Conservation (phyloP, 2,329 filamentous ascomycete genomes). For the Colletotrichum sp. region DNA sequence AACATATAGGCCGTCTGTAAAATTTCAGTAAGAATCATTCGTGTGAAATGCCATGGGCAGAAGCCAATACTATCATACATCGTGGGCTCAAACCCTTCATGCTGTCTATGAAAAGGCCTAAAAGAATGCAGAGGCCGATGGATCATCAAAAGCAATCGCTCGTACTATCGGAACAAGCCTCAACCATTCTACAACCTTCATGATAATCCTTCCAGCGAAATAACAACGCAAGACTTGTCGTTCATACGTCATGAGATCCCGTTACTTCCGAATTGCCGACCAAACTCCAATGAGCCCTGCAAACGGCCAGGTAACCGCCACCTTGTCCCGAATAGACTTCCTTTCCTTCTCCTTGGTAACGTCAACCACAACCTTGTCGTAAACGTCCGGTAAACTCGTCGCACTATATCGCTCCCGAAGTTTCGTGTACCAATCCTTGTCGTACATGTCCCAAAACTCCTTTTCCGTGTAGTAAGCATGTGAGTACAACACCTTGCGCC, state of each 20-base stretch:
- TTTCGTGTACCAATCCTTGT: conserved; percentile 62
- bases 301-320: conserved; percentile 19
- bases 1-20: background rate
- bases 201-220: background rate
- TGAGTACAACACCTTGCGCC: conserved; percentile 75
- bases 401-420: conserved; percentile 64
- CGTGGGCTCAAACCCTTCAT: background rate
- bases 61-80: background rate
- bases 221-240: background rate
- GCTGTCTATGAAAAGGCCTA: background rate
- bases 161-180: background rate
- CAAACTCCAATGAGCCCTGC: conserved; percentile 19
- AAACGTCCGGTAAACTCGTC: conserved; percentile 64
- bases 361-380: conserved; percentile 67
- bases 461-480: conserved; percentile 71
- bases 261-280: conserved; percentile 16
- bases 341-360: background rate
- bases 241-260: background rate
- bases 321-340: background rate
- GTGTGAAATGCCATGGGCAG: background rate
- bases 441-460: conserved; percentile 72
- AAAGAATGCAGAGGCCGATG: background rate
- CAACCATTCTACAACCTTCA: background rate
- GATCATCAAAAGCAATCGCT: background rate
- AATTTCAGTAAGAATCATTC: background rate